phyloP scores from a whole-genome alignment of 345 rosid species.

The Camelina laxa region DNA sequence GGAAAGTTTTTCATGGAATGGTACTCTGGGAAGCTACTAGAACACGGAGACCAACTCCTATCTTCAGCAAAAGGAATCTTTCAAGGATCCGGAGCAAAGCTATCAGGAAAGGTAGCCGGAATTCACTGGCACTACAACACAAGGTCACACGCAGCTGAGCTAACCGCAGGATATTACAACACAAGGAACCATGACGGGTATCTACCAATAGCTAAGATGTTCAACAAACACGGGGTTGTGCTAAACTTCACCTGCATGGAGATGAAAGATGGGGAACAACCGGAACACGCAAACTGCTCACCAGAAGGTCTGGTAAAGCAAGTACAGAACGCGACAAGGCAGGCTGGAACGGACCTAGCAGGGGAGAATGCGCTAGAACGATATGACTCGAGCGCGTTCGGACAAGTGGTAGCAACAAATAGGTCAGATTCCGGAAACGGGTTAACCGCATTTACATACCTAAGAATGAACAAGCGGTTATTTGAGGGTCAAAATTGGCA shows the following conservation, averaged over 20 bases:
- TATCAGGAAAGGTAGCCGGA: slow-evolving; percentile 91
- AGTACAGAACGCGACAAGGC: slow-evolving; percentile 72
- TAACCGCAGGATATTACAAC: slow-evolving; percentile 87
- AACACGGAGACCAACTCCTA: slow-evolving; percentile 79
- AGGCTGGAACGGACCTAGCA: slow-evolving; percentile 71
- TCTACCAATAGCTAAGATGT: slow-evolving; percentile 73
- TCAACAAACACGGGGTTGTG: slow-evolving; percentile 67
- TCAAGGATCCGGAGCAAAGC: slow-evolving; percentile 67
- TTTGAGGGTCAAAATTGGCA: slow-evolving; percentile 88
- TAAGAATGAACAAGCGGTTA: slow-evolving; percentile 85
- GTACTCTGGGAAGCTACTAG: slow-evolving; percentile 78
- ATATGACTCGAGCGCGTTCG: slow-evolving; percentile 72
- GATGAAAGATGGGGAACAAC: slow-evolving; percentile 83
- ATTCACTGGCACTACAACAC: slow-evolving; percentile 97
- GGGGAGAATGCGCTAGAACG: slow-evolving; percentile 94
- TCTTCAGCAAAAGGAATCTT: slow-evolving; percentile 72
- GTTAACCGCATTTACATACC: slow-evolving; percentile 81
- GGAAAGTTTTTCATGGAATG: slow-evolving; percentile 90
- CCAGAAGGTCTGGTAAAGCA: slow-evolving; percentile 90
- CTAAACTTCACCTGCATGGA: slow-evolving; percentile 99
- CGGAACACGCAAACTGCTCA: slow-evolving; percentile 73
- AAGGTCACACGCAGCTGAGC: slow-evolving; percentile 96
- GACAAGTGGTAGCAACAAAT: slow-evolving; percentile 78
- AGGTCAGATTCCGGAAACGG: slow-evolving; percentile 76
- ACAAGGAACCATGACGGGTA: slow-evolving; percentile 82